phyloP scores from a whole-genome alignment of 345 rosid species.

The Euphorbia lathyris region DNA sequence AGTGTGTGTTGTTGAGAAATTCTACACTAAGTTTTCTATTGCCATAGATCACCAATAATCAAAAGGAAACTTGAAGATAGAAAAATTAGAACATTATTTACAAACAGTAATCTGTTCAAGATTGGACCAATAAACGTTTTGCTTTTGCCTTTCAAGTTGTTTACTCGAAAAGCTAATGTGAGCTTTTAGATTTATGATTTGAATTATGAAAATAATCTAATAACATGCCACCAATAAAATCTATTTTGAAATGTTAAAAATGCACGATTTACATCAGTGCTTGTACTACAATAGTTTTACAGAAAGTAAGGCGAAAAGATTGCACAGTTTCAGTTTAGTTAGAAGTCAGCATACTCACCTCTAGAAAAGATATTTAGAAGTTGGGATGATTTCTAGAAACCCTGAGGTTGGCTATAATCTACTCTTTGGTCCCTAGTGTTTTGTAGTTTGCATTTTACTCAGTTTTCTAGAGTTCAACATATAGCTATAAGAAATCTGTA shows the following conservation, averaged over 20 bases:
- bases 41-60: neutral
- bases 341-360: too few species aligned
- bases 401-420: neutral
- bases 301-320: neutral
- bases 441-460: neutral
- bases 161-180: neutral
- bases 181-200: neutral
- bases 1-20: neutral
- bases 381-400: neutral
- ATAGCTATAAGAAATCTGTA: neutral
- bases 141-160: neutral
- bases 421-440: neutral
- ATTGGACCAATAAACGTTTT: neutral
- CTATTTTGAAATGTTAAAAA: too few species aligned
- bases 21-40: neutral
- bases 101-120: neutral
- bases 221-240: too few species aligned
- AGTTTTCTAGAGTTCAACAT: too few species aligned
- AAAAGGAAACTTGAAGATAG: neutral
- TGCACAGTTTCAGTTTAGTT: neutral
- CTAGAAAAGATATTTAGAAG: neutral
- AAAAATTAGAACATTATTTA: too few species aligned
- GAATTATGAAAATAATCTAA: too few species aligned
- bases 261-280: neutral
- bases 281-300: too few species aligned